Percentiles rank a stretch among this genome's conserved stretches.
These are phyloP conservation scores for Pezicula radicicola DNA, from an alignment of 2,329 filamentous ascomycete genomes.

Conservation along the genomic window DNA sequence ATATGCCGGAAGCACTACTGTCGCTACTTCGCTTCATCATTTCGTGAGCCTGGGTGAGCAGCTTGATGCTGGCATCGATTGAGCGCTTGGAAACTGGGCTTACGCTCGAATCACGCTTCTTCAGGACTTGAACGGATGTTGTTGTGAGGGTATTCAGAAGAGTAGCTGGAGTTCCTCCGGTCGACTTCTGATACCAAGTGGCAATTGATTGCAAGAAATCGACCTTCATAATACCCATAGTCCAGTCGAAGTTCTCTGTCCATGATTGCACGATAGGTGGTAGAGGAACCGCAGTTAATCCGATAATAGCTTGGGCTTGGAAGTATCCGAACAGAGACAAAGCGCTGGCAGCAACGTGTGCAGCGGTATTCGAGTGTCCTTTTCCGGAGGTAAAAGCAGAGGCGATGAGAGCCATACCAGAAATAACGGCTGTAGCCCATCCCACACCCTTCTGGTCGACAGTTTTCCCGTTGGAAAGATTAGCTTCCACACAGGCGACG, in stretches of 20 bases:
- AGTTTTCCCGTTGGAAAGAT: constrained; percentile 87
- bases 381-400: constrained; percentile 88
- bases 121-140: constrained; percentile 70
- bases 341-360: constrained; percentile 90
- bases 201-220: constrained; percentile 85
- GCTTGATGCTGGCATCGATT: constrained; percentile 27
- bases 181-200: constrained; percentile 94
- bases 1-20: constrained; percentile 53
- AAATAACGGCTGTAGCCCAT: constrained; percentile 86
- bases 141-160: constrained; percentile 71
- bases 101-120: constrained; percentile 45
- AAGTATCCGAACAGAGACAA: constrained; percentile 92
- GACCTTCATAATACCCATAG: constrained; percentile 89
- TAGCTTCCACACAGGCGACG: constrained; percentile 84
- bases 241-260: constrained; percentile 99
- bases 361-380: constrained; percentile 89
- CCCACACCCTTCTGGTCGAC: constrained; percentile 86
- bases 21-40: constrained; percentile 47
- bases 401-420: constrained; percentile 76
- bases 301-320: constrained; percentile 89
- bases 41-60: constrained; percentile 29
- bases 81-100: constrained; percentile 45
- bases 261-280: constrained; percentile 88
- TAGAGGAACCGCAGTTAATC: constrained; percentile 75
- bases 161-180: constrained; percentile 79